Evolutionary conservation across 352 stramenopile species (phyloP).

Genomic region (Globisporangium recalcitrans): DNA sequence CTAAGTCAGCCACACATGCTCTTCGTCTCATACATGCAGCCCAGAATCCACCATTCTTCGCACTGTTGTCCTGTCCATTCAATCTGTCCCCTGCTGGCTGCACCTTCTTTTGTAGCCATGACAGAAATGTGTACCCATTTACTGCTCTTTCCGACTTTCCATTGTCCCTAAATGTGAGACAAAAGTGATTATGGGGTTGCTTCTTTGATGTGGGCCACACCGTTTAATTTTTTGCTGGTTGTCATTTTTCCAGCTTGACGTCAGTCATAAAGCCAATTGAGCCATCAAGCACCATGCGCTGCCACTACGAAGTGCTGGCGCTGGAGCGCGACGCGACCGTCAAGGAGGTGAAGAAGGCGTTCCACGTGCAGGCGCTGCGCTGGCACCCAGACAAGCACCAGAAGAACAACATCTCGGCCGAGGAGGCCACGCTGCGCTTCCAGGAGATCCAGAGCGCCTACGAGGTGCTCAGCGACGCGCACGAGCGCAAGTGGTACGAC

Average conservation of each 20-base stretch:
- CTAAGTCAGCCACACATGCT: no score
- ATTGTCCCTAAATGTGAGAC: not conserved
- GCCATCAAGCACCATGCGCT: constrained; percentile 38
- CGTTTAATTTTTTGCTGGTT: not conserved
- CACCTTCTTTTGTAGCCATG: not conserved
- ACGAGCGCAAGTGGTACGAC: constrained; percentile 88
- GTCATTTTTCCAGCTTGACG: not conserved
- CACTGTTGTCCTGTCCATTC: not conserved
- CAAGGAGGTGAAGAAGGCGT: constrained; percentile 73
- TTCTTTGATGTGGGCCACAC: not conserved
- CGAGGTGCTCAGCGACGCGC: constrained; percentile 79
- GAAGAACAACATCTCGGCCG: constrained; percentile 55
- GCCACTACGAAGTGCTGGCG: constrained; percentile 80
- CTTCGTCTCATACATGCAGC: no score
- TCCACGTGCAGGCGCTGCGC: constrained; percentile 63
- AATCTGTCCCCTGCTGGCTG: not conserved
- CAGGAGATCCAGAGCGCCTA: constrained; percentile 86
- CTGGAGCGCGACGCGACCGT: constrained; percentile 48
- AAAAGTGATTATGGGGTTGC: not conserved
- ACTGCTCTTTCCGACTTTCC: not conserved
- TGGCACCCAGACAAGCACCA: constrained; percentile 88
- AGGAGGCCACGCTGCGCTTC: constrained; percentile 77
- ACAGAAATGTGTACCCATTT: not conserved
- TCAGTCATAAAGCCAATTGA: not conserved
- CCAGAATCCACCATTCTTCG: no score